Conservation (phyloP, 306 rosid genomes). For the Datisca glomerata region DNA sequence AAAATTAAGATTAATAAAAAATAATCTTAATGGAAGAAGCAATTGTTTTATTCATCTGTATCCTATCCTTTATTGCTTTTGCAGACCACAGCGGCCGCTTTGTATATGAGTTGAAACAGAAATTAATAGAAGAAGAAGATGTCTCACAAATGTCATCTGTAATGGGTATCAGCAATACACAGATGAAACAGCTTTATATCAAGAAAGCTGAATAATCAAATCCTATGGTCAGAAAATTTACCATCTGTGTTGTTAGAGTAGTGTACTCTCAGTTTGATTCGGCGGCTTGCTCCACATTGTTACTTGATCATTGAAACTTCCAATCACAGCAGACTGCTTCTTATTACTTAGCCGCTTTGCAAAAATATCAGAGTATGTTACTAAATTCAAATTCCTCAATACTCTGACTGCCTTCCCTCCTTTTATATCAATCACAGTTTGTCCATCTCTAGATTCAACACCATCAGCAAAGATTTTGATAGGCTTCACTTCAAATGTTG, state of each 20-base stretch:
- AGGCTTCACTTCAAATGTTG: slow-evolving; percentile 25
- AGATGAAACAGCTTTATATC: slow-evolving; percentile 6
- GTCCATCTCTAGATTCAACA: slow-evolving; percentile 50
- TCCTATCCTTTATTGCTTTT: slow-evolving; percentile 1
- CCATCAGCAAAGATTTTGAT: slow-evolving; percentile 46
- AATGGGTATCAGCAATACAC: slow-evolving; percentile 17
- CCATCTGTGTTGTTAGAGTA: neutral
- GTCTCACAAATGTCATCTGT: slow-evolving; percentile 7
- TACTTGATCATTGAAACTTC: slow-evolving; percentile 56
- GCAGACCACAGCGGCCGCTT: too few species aligned
- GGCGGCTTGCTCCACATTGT: slow-evolving; percentile 38
- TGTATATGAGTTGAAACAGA: too few species aligned
- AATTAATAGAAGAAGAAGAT: slow-evolving; percentile 13
- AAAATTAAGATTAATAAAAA: too few species aligned
- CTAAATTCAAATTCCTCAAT: slow-evolving; percentile 31
- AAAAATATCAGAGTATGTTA: slow-evolving; percentile 28
- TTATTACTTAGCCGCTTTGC: slow-evolving; percentile 38
- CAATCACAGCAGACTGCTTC: slow-evolving; percentile 54
- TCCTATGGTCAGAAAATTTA: slow-evolving; percentile 7
- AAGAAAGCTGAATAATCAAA: neutral
- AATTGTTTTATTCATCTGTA: too few species aligned
- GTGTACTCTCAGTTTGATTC: slow-evolving; percentile 7
- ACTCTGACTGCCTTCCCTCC: slow-evolving; percentile 45
- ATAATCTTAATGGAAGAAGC: too few species aligned
- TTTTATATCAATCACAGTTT: slow-evolving; percentile 26